Evolutionary conservation across 805 yeast genomes (phyloP), one percentile per base, ranked within the genome.

Genomic region (Schwanniomyces sp.): DNA sequence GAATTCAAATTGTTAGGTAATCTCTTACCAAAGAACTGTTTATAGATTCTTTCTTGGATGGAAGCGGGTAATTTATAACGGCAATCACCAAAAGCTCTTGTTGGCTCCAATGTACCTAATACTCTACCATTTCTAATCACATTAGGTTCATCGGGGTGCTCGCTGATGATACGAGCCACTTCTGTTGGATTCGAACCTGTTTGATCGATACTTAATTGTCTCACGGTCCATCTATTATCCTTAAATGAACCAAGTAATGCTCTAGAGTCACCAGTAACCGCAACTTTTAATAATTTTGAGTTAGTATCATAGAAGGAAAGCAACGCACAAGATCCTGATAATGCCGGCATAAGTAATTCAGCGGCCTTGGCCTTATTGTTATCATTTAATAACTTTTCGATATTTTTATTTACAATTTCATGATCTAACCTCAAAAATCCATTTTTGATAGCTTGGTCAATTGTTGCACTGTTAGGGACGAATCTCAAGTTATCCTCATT

Each of bases 21-120:
- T 48, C 79, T 70, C 62, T 92, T 79, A 30, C 96, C 95, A 63
- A 92, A 91, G 55, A 91, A 85, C 57, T 84, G 84, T 51, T 85
- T 78, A 56, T 88, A 85, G 21, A 88, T 76, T 48, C 77, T 70
- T 41, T 85, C 85, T 59, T 95, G 97, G 47, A 89, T 78, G 18
- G 84, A 82, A 51, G 57, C 85, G 62, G 91, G 81, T 75, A 96
- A 79, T 63, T 94, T 94, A 63, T 90, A 94, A 51, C 97, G 80
- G 49, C 96, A 96, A 66, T 94, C 99, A 41, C 99, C 99, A 74
- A 94, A 94, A 1, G 98, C 96, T 59, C 99, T 78, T 0, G 96
- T 82, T 11, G 99, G 99, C 67, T 94, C 98, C 52, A 94, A 77
- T 9, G 94, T 83, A 0, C 99, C 99, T 55, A 94, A 76, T 9